These are phyloP conservation scores for Fusarium miscanthi DNA, from an alignment of 2,329 filamentous ascomycete genomes.

Conservation along the genomic window DNA sequence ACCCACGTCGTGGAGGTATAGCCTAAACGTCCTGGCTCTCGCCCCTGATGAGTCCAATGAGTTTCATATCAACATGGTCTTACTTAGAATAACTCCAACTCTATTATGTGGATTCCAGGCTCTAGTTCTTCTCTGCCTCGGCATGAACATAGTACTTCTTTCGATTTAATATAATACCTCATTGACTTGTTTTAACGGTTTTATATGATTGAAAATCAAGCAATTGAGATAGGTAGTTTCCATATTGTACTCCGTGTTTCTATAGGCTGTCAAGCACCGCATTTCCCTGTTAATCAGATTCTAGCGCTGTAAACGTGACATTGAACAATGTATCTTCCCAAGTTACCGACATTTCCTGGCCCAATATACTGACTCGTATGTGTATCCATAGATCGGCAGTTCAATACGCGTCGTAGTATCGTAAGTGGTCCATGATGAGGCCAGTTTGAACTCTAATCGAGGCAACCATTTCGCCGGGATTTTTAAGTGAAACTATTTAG, in stretches of 20 bases:
- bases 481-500: fast-evolving
- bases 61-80: not conserved
- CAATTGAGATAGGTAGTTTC: too few relatives aligned
- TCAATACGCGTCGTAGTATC: not conserved
- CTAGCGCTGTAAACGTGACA: fast-evolving
- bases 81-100: not conserved
- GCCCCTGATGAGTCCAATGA: not conserved
- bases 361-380: not conserved
- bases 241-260: too few relatives aligned
- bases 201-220: too few relatives aligned
- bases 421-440: not conserved
- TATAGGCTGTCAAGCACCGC: too few relatives aligned
- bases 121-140: too few relatives aligned
- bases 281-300: too few relatives aligned
- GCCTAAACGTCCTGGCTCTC: not conserved
- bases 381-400: not conserved
- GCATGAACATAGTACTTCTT: too few relatives aligned
- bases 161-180: too few relatives aligned
- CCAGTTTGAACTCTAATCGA: not conserved
- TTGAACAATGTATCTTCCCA: too few relatives aligned
- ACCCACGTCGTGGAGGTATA: not conserved
- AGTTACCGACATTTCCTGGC: not conserved
- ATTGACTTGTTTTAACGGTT: too few relatives aligned
- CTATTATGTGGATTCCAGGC: too few relatives aligned
- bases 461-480: fast-evolving